phyloP scores from a whole-genome alignment of 2,329 filamentous ascomycete genomes.

The Colletotrichum tanaceti region DNA sequence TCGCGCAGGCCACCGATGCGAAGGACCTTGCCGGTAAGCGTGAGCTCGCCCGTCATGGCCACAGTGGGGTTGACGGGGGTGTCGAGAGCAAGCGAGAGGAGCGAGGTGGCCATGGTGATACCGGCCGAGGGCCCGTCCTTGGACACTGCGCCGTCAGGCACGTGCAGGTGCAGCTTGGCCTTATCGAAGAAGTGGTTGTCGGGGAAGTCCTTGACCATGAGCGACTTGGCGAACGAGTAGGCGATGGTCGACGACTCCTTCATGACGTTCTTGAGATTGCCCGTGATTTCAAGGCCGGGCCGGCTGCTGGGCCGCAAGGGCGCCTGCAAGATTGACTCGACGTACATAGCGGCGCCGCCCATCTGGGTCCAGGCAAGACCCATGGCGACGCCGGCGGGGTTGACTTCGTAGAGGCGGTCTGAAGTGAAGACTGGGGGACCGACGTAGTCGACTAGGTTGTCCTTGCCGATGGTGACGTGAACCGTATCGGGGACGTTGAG shows the following conservation, averaged over 20 bases:
- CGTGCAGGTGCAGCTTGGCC: constrained; percentile 94
- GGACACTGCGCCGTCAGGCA: constrained; percentile 93
- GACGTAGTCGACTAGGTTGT: constrained; percentile 95
- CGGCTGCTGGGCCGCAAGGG: constrained; percentile 79
- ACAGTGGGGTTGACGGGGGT: constrained; percentile 83
- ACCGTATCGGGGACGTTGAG: constrained; percentile 88
- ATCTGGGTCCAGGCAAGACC: constrained; percentile 98
- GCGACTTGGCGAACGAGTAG: constrained; percentile 93
- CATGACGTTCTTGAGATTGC: constrained; percentile 96
- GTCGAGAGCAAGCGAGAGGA: constrained; percentile 87
- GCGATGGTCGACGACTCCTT: constrained; percentile 96
- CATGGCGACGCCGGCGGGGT: constrained; percentile 95
- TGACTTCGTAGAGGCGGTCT: constrained; percentile 93
- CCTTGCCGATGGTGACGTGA: constrained; percentile 85
- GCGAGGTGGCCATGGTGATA: constrained; percentile 96
- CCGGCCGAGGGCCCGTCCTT: constrained; percentile 95
- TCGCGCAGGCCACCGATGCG: constrained; percentile 93
- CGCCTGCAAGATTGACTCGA: constrained; percentile 94
- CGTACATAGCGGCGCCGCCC: constrained; percentile 95
- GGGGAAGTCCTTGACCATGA: constrained; percentile 86
- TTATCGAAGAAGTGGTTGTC: constrained; percentile 97
- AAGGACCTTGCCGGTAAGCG: constrained; percentile 95
- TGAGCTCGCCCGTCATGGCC: constrained; percentile 98
- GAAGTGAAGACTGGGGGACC: constrained; percentile 96
- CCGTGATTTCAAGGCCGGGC: constrained; percentile 88